phyloP scores from a whole-genome alignment of 108 stramenopile species.

The Cyclotella cryptica region DNA sequence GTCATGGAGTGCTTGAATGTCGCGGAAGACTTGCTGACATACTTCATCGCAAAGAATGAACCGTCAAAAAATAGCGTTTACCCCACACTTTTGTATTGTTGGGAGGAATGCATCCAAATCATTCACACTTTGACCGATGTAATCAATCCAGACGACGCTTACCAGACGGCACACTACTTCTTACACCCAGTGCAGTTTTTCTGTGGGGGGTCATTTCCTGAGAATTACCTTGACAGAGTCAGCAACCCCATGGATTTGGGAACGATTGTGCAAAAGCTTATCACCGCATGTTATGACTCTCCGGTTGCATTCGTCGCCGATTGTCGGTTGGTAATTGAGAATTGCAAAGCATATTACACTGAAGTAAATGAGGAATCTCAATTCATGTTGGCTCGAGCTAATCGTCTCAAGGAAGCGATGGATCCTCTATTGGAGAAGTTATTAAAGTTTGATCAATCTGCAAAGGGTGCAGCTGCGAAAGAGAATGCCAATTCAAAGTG shows the following conservation, averaged over 20 bases:
- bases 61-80: slow-evolving; percentile 57
- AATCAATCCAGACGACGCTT: slow-evolving; percentile 71
- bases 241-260: slow-evolving; percentile 80
- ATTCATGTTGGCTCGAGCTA: slow-evolving; percentile 68
- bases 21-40: slow-evolving; percentile 68
- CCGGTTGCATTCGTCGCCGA: slow-evolving; percentile 68
- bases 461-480: slow-evolving; percentile 44
- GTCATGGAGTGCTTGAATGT: slow-evolving; percentile 60
- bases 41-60: slow-evolving; percentile 70
- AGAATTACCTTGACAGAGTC: slow-evolving; percentile 69
- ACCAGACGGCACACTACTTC: slow-evolving; percentile 80
- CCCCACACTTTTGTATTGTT: slow-evolving; percentile 78
- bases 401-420: slow-evolving; percentile 64
- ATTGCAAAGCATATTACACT: slow-evolving; percentile 74
- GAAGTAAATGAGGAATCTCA: slow-evolving; percentile 59
- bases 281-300: slow-evolving; percentile 71
- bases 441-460: slow-evolving; percentile 62
- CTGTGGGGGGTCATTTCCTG: slow-evolving; percentile 73
- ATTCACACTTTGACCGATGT: slow-evolving; percentile 70
- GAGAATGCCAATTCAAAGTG: slow-evolving; percentile 43
- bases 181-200: slow-evolving; percentile 75
- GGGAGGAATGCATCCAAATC: slow-evolving; percentile 73
- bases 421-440: slow-evolving; percentile 63
- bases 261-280: slow-evolving; percentile 70
- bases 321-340: slow-evolving; percentile 72